Base-by-base conservation (phyloP, 768 basidiomycete genomes). In the Auriscalpium vulgare region DNA sequence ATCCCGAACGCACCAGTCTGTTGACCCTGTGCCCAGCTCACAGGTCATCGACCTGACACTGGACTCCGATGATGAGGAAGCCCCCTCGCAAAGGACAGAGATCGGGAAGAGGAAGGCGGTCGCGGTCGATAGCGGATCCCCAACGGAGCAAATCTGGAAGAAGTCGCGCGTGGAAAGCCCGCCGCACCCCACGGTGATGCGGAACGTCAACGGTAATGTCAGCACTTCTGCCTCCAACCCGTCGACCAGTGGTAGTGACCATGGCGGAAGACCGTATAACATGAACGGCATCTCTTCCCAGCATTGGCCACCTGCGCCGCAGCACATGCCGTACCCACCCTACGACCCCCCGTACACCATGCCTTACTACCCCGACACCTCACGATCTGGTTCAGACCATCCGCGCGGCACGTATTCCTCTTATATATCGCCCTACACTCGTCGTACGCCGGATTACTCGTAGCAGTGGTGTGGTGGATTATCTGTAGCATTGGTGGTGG, bases 1-100 rank as follows among this genome's bases (percentile, higher is more conserved):
- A 10, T 83, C 85, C 7, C 57, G 76, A 56, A 44, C 53, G 37
- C 50, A 17, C 37, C 52, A 52, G 46, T 47, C 53, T 44, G 56
- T 45, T 51, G 55, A 37, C 45, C 58, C 45, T 52, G 50, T 47
- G 8, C 37, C 47, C n/a, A 59, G 59, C 13, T 58, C 57, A 47
- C 67, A 81, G 60, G 84, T 95, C 46, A 94, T 95, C 60, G 93
- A 95, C 67, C 72, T 95, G 56, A 94, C 93, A 3, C 72, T 85
- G 58, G 88, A 91, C 64, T 82, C 83, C 21, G 87, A 90, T 55
- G 87, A 88, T 11, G 29, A 29, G 29, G 91, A 93, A 19, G 79
- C 76, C 17, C 53, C 53, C 34, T 58, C 68, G 13, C 62, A 55
- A 10, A 70, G 65, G n/a, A 68, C 71, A 57, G 54, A 67, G 10